Base-by-base conservation (phyloP, 2,329 filamentous ascomycete genomes). In the Hypocrella siamensis region DNA sequence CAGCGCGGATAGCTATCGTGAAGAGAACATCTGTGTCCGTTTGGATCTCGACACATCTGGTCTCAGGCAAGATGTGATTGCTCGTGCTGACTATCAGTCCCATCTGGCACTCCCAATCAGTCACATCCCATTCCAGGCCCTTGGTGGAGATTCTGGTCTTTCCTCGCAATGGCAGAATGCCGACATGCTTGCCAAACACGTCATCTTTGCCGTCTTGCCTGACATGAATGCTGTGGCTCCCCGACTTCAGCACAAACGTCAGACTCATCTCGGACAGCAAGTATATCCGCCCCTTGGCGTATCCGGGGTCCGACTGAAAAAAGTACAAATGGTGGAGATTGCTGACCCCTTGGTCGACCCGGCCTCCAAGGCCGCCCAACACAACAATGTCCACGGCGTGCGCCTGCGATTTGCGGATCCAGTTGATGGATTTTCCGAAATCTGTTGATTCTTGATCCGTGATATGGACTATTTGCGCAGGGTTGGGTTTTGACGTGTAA, bases 101-200 rank as follows among this genome's bases (percentile, higher is more conserved):
- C 48, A 90, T 79, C 45, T 70, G 63, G 1, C 80, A 93, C 41
- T 68, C 57, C 85, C 88, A 93, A 37, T 83, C 62, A 36, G 64
- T 50, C 2, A 98, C 81, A 54, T 98, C 85, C 90, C 90, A 98
- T 49, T 93, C 77, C 15, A 96, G 60, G 0, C 90, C 90, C 11
- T 62, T 57, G 0, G 83, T 92, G 6, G 74, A 78, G 43, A 98
- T 84, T n/a, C 66, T 53, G 29, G 81, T 78, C 3, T 76, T 71
- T n/a, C 77, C 81, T 34, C 75, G 79, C 16, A 96, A 58, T 1
- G 90, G 90, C 25, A 98, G 62, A 39, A 98, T 81, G 8, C 90
- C 90, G 19, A 92, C 69, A 47, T 93, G 75, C 49, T 81, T 78
- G 6, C 70, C 81, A 44, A 93, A 81, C 3, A 69, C 53, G 31